A percentile compares a stretch with the other conserved stretches of the same genome.
Conservation (phyloP, 805 yeast species). For the Candida montana region DNA sequence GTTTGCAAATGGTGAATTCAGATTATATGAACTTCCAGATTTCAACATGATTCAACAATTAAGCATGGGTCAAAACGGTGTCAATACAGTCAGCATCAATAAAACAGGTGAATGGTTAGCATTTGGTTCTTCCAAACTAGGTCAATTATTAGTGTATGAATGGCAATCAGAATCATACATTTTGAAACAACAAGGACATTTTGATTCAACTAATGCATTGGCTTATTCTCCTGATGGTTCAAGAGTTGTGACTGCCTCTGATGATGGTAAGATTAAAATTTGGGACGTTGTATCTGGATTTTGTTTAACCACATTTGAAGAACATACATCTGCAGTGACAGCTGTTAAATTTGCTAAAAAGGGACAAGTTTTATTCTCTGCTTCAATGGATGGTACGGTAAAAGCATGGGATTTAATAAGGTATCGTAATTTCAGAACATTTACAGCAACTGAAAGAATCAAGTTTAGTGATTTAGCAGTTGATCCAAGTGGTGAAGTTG, state of each 20-base stretch:
- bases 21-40: conserved; percentile 81
- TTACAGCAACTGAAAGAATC: conserved; percentile 83
- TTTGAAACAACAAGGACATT: conserved; percentile 95
- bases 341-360: conserved; percentile 80
- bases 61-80: conserved; percentile 86
- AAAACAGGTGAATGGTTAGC: conserved; percentile 94
- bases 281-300: conserved; percentile 96
- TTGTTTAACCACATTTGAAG: conserved; percentile 85
- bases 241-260: conserved; percentile 86
- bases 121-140: conserved; percentile 83
- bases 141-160: conserved; percentile 95
- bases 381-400: conserved; percentile 94
- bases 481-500: conserved; percentile 95
- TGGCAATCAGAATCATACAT: conserved; percentile 98
- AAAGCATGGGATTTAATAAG: conserved; percentile 95
- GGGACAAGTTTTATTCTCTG: conserved; percentile 87
- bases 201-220: conserved; percentile 79
- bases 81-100: conserved; percentile 77
- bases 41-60: conserved; percentile 79
- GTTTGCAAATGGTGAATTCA: conserved; percentile 82
- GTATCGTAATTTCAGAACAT: conserved; percentile 90
- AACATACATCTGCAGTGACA: conserved; percentile 86
- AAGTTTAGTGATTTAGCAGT: conserved; percentile 89
- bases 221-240: conserved; percentile 95
- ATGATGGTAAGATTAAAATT: conserved; percentile 93